Conservation (phyloP, 2,329 filamentous ascomycete species). For the Acephala macrosclerotiorum region DNA sequence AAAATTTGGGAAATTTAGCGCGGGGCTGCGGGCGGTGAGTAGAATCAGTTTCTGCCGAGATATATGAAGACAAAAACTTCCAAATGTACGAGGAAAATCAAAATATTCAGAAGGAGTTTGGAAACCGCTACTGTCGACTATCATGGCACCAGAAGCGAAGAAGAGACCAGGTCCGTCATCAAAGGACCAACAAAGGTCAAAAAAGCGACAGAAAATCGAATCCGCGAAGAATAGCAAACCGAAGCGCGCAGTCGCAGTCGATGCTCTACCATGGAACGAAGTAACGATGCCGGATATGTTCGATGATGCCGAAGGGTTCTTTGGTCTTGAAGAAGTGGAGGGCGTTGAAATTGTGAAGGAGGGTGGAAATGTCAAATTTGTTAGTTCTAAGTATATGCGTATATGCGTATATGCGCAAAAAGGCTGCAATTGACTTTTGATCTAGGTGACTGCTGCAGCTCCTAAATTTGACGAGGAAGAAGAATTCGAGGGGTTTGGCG, state of each 20-base stretch:
- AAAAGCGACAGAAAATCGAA: slow-evolving; percentile 45
- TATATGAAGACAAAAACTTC: slow-evolving; percentile 18
- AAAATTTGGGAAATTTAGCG: slow-evolving; percentile 29
- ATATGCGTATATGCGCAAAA: too few species aligned
- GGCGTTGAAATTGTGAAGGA: slow-evolving; percentile 84
- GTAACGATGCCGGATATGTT: slow-evolving; percentile 77
- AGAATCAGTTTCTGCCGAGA: slow-evolving; percentile 7
- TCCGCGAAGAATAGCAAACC: slow-evolving; percentile 28
- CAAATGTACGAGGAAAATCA: slow-evolving; percentile 1
- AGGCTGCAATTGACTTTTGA: not conserved
- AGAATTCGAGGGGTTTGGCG: slow-evolving; percentile 72
- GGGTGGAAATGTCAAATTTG: slow-evolving; percentile 64
- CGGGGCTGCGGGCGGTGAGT: slow-evolving; percentile 29
- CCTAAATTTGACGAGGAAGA: slow-evolving; percentile 51
- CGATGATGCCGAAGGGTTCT: slow-evolving; percentile 93
- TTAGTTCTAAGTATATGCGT: slow-evolving; percentile 43
- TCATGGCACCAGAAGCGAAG: slow-evolving; percentile 41
- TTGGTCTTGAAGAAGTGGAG: slow-evolving; percentile 88
- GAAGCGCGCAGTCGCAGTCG: slow-evolving; percentile 53
- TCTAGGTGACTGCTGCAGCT: slow-evolving; percentile 38
- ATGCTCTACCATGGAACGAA: slow-evolving; percentile 63
- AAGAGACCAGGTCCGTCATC: slow-evolving; percentile 39
- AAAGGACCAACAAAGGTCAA: slow-evolving; percentile 36
- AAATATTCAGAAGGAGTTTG: not conserved
- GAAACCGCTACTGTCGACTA: not conserved